A percentile compares a stretch with the other conserved stretches of the same genome.
Evolutionary conservation across 805 yeast species (phyloP).

Genomic region (Metschnikowia kunwiensis): DNA sequence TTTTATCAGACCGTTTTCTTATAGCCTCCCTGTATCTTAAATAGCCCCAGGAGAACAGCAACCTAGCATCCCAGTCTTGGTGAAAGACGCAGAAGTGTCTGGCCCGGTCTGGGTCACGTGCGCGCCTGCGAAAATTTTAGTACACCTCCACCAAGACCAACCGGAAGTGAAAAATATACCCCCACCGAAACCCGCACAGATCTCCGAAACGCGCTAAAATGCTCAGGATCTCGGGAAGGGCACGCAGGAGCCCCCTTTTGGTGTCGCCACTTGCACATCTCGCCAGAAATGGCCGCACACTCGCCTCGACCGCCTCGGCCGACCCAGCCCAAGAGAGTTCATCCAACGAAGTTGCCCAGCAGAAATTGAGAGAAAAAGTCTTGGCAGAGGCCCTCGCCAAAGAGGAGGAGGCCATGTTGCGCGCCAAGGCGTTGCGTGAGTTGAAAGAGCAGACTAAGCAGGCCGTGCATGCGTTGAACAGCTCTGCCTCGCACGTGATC

Average conservation of each 20-base stretch:
- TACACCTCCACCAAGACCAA: neutral
- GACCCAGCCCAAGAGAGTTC: neutral
- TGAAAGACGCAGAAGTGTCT: too few relatives aligned
- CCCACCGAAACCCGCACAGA: neutral
- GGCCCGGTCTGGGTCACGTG: slow-evolving; percentile 5
- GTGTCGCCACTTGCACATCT: neutral
- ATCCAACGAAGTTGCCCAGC: slow-evolving; percentile 1
- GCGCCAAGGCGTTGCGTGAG: slow-evolving; percentile 33
- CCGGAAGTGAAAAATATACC: neutral
- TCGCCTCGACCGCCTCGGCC: neutral
- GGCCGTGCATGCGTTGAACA: slow-evolving; percentile 32
- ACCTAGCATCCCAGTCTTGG: too few relatives aligned
- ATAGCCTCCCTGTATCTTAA: too few relatives aligned
- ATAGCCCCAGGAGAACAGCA: too few relatives aligned
- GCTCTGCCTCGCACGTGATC: slow-evolving; percentile 31
- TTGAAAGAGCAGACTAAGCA: slow-evolving; percentile 26
- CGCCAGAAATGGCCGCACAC: neutral
- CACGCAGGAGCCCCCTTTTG: neutral
- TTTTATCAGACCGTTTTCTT: too few relatives aligned
- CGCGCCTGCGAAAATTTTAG: slow-evolving; percentile 5
- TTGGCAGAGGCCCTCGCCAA: slow-evolving; percentile 42
- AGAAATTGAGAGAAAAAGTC: slow-evolving; percentile 35
- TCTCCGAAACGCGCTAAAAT: neutral
- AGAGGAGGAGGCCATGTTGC: slow-evolving; percentile 40
- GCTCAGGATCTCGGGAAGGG: slow-evolving; percentile 7